Evolutionary conservation across 177 flowering plant species (phyloP).

Genomic region (Vitis hybrid): DNA sequence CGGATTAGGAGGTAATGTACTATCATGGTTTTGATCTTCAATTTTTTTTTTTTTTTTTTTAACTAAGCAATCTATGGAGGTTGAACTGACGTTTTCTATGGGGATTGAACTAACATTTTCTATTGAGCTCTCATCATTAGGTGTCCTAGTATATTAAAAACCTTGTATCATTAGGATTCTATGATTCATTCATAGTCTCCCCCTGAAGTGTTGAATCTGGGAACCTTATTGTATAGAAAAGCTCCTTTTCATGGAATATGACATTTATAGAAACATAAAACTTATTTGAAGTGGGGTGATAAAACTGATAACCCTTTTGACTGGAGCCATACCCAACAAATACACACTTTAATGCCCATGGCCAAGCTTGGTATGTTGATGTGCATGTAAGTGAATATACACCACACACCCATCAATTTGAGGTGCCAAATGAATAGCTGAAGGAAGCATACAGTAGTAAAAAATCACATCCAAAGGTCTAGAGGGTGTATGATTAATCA

Average conservation of each 20-base stretch:
- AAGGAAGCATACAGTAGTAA: background rate
- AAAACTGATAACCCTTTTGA: no score
- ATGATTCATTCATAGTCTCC: background rate
- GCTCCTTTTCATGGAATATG: background rate
- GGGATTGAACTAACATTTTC: no score
- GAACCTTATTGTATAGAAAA: background rate
- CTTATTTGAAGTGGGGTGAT: no score
- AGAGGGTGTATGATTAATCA: background rate
- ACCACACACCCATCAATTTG: background rate
- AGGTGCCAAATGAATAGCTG: background rate
- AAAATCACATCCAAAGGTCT: conserved; percentile 3
- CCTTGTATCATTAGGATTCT: background rate
- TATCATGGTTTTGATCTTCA: background rate
- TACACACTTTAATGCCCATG: no score
- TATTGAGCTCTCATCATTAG: no score
- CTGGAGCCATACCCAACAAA: no score
- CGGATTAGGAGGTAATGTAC: background rate
- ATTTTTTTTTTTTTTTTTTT: no score
- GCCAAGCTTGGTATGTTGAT: background rate
- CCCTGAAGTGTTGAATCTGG: background rate
- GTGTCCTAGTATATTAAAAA: background rate
- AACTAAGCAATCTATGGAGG: no score
- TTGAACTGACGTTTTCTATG: no score
- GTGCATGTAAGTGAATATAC: conserved; percentile 2
- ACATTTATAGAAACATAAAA: background rate